Evolutionary conservation across 352 stramenopile genomes (phyloP), one percentile per base, ranked within the genome.

Genomic region (Phytophthora europaea): DNA sequence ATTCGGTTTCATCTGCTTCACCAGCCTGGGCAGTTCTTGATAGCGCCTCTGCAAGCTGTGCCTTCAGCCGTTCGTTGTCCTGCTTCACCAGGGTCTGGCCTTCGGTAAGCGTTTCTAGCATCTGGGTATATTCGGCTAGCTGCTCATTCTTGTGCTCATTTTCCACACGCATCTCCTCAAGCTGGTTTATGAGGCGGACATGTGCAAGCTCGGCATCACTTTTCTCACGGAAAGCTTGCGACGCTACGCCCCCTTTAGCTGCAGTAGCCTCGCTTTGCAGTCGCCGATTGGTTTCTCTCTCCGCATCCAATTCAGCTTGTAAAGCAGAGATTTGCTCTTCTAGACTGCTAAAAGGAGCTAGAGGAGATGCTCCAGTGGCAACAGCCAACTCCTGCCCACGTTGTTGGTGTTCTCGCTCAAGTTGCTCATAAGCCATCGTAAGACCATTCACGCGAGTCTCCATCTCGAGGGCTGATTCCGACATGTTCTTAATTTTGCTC

Each of bases 371-470:
- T 13, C 6, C 58, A 16, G 55, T 22, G 34, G 34, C 13, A 40
- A 16, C 59, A 47, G 38, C 33, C 8, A 65, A 26, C 16, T 69
- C 68, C 26, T 77, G 26, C 48, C 28, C 40, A 34, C 50, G 31
- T 58, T 74, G 61, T 33, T 78, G 60, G 40, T 88, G 79, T 3
- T 89, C 82, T 40, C 54, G 61, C 66, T 90, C 84, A 13, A 90
- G 73, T 23, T 89, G 73, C 40, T 88, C 78, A 67, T 88, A 85
- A 2, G 81, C 81, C 67, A 83, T 74, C 6, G 70, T 77, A 7
- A 92, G 70, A 9, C 79, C 84, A 61, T 84, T 79, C 33, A 90
- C 52, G 0, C 79, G 80, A 34, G 73, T 76, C 55, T 90, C 81
- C 55, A 83, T 67, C 26, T 81, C 77, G 1, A 65, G n/a, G 1